These are phyloP conservation scores for Jamesozyma lodderae DNA, from an alignment of 805 yeast genomes.

Conservation along the genomic window DNA sequence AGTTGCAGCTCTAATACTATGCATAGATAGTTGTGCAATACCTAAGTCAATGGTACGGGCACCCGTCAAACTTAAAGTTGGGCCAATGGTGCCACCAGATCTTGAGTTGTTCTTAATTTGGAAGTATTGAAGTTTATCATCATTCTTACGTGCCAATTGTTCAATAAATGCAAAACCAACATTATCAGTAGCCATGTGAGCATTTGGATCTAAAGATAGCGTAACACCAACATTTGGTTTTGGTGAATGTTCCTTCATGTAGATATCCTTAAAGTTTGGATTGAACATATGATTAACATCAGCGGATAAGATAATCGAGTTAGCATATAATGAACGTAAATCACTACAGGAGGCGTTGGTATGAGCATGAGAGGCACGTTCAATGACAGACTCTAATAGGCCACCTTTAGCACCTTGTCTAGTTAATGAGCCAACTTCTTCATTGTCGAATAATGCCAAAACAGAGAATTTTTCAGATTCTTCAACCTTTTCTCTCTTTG, in stretches of 20 bases:
- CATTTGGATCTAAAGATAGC: slow-evolving; percentile 66
- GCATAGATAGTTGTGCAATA: slow-evolving; percentile 79
- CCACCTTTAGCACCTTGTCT: slow-evolving; percentile 82
- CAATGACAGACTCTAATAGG: slow-evolving; percentile 53
- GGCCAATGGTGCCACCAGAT: slow-evolving; percentile 88
- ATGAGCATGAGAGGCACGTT: slow-evolving; percentile 39
- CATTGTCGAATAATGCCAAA: slow-evolving; percentile 67
- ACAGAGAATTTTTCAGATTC: slow-evolving; percentile 39
- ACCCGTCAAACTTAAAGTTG: slow-evolving; percentile 54
- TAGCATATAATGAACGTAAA: slow-evolving; percentile 47
- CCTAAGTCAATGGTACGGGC: slow-evolving; percentile 76
- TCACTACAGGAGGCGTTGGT: slow-evolving; percentile 7
- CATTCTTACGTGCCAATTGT: slow-evolving; percentile 57
- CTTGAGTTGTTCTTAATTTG: slow-evolving; percentile 79
- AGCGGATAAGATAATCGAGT: slow-evolving; percentile 71
- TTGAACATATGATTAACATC: slow-evolving; percentile 78
- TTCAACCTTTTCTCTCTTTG: slow-evolving; percentile 35
- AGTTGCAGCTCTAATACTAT: slow-evolving; percentile 71
- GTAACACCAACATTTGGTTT: slow-evolving; percentile 70
- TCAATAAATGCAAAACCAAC: slow-evolving; percentile 63
- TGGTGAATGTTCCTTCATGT: slow-evolving; percentile 72
- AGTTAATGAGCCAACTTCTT: slow-evolving; percentile 74
- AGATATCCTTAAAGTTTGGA: slow-evolving; percentile 64
- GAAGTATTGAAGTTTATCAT: slow-evolving; percentile 65
- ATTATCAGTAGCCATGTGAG: slow-evolving; percentile 75